Conservation (phyloP, 805 yeast genomes). For the Ogataea pilisensis region DNA sequence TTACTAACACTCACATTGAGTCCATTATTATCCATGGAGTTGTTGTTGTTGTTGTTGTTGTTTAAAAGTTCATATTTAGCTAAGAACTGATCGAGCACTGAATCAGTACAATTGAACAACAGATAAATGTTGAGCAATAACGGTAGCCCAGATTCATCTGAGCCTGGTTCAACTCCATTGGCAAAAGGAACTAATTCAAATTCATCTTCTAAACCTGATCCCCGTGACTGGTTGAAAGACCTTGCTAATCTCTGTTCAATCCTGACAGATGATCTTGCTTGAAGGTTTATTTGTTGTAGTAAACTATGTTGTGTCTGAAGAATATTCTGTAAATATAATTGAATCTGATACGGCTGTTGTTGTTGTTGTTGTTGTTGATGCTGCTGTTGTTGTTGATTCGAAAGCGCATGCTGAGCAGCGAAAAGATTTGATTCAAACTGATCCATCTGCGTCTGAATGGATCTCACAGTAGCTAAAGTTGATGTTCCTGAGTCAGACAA, state of each 20-base stretch:
- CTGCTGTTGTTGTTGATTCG: not conserved
- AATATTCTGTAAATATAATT: constrained; percentile 13
- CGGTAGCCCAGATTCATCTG: constrained; percentile 23
- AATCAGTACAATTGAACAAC: constrained; percentile 21
- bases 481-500: not conserved
- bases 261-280: constrained; percentile 17
- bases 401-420: constrained; percentile 9
- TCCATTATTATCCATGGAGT: not conserved
- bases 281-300: constrained; percentile 18
- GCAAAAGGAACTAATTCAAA: constrained; percentile 27
- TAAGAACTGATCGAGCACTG: constrained; percentile 18
- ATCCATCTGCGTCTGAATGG: constrained; percentile 11
- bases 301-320: constrained; percentile 18
- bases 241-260: constrained; percentile 28
- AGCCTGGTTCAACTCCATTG: constrained; percentile 23
- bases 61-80: constrained; percentile 15
- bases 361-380: constrained; percentile 8
- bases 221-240: constrained; percentile 23
- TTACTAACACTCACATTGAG: no score
- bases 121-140: constrained; percentile 21
- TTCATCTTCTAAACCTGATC: constrained; percentile 27
- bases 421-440: constrained; percentile 14
- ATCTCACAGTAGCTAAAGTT: not conserved
- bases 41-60: not conserved
- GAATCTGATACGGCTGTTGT: constrained; percentile 14